Conservation (phyloP, 805 yeast genomes). For the Pichia membranifaciens region DNA sequence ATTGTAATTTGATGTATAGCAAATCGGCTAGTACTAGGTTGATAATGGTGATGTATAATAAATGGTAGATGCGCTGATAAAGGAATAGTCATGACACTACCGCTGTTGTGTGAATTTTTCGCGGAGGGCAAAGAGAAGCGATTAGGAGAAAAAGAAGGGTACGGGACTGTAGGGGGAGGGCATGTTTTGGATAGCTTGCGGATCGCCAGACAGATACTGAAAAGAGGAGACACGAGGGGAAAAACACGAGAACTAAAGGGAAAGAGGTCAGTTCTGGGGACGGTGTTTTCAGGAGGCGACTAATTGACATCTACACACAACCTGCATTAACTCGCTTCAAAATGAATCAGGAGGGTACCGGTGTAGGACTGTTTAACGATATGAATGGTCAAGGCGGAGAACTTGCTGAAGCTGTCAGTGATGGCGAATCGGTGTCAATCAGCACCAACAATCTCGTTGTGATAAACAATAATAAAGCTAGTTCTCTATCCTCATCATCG, state of each 20-base stretch:
- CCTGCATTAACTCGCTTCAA: neutral
- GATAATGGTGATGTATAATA: neutral
- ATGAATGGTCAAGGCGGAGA: no score
- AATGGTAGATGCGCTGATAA: neutral
- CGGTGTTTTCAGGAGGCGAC: no score
- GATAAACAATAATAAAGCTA: neutral
- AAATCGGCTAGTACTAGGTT: neutral
- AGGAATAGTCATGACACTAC: conserved; percentile 2
- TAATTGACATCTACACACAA: no score
- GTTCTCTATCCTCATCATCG: neutral
- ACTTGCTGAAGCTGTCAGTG: neutral
- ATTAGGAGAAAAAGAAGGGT: neutral
- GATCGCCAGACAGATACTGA: no score
- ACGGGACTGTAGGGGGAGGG: neutral
- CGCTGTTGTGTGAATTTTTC: neutral
- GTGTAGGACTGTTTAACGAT: no score
- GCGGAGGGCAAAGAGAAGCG: neutral
- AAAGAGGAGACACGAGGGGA: neutral
- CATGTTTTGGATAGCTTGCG: no score
- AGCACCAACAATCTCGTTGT: neutral
- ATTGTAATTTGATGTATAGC: neutral
- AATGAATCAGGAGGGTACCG: neutral
- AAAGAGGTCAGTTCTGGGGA: no score
- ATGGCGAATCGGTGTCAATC: conserved; percentile 1
- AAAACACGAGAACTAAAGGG: no score